Conservation (phyloP, 441 rosid species). For the Adansonia rubrostipa region DNA sequence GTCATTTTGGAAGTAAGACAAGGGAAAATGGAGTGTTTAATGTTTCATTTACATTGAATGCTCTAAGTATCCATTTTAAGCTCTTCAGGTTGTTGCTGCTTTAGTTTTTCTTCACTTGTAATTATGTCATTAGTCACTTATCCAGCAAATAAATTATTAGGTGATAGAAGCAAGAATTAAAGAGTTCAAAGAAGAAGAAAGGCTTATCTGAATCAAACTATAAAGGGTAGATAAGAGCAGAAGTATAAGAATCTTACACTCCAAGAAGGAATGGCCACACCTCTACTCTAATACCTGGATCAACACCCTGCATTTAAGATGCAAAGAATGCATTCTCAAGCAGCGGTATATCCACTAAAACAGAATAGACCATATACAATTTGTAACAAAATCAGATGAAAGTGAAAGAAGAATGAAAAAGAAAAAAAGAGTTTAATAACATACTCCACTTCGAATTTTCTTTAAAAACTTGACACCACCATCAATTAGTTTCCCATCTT, state of each 20-base stretch:
- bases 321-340: slow-evolving; percentile 5
- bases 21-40: not conserved
- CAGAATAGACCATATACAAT: slow-evolving; percentile 8
- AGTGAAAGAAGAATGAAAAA: too few relatives aligned
- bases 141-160: too few relatives aligned
- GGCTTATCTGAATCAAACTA: not conserved
- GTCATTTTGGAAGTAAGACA: not conserved
- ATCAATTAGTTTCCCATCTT: slow-evolving; percentile 70
- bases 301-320: slow-evolving; percentile 64
- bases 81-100: not conserved
- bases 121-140: too few relatives aligned
- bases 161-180: not conserved
- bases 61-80: not conserved
- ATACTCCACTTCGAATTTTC: slow-evolving; percentile 88
- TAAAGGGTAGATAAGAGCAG: not conserved
- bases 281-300: slow-evolving; percentile 83
- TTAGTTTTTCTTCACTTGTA: too few relatives aligned
- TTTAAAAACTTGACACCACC: slow-evolving; percentile 82
- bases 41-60: not conserved
- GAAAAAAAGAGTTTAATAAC: slow-evolving; percentile 29
- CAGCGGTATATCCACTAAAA: not conserved
- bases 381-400: slow-evolving; percentile 1
- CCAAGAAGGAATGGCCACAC: slow-evolving; percentile 98
- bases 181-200: not conserved
- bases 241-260: slow-evolving; percentile 53